Percentiles rank a stretch among this genome's conserved stretches.
Evolutionary conservation across 345 rosid genomes (phyloP).

Genomic region (Carallia brachiata): DNA sequence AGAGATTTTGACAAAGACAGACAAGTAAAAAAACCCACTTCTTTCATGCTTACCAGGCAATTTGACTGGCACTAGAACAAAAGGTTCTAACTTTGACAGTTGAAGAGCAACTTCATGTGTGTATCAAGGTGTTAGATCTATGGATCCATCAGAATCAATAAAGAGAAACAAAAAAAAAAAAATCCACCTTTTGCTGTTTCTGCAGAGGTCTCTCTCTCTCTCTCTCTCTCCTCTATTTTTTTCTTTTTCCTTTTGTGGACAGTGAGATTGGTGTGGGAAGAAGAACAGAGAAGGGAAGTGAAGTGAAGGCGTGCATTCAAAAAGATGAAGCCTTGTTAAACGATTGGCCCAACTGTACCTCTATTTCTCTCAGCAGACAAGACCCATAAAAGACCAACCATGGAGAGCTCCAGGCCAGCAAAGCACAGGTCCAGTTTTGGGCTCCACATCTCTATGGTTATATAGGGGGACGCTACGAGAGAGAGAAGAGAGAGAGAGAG

Average conservation of each 20-base stretch:
- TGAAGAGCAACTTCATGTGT: slow-evolving; percentile 28
- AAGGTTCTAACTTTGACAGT: slow-evolving; percentile 15
- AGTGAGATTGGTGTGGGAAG: slow-evolving; percentile 17
- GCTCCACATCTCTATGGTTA: slow-evolving; percentile 53
- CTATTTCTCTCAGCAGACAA: slow-evolving; percentile 46
- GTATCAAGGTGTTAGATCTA: slow-evolving; percentile 48
- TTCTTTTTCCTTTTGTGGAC: not conserved
- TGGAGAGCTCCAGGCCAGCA: slow-evolving; percentile 73
- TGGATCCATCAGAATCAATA: slow-evolving; percentile 38
- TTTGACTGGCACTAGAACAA: slow-evolving; percentile 14
- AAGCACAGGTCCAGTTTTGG: slow-evolving; percentile 71
- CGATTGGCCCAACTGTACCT: slow-evolving; percentile 12
- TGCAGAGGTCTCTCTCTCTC: not conserved
- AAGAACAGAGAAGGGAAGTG: slow-evolving; percentile 14
- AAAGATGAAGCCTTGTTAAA: slow-evolving; percentile 9
- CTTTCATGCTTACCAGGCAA: slow-evolving; percentile 32
- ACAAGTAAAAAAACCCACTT: not conserved
- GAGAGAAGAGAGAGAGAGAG: slow-evolving; percentile 21
- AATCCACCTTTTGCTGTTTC: slow-evolving; percentile 1
- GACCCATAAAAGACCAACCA: slow-evolving; percentile 68
- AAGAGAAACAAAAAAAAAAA: slow-evolving; percentile 5
- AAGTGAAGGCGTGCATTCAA: not conserved
- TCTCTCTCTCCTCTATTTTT: not conserved
- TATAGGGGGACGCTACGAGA: slow-evolving; percentile 2
- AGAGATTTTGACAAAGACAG: not conserved